These are phyloP conservation scores for Boeremia exigua DNA, from an alignment of 2,329 filamentous ascomycete genomes.

Conservation along the genomic window DNA sequence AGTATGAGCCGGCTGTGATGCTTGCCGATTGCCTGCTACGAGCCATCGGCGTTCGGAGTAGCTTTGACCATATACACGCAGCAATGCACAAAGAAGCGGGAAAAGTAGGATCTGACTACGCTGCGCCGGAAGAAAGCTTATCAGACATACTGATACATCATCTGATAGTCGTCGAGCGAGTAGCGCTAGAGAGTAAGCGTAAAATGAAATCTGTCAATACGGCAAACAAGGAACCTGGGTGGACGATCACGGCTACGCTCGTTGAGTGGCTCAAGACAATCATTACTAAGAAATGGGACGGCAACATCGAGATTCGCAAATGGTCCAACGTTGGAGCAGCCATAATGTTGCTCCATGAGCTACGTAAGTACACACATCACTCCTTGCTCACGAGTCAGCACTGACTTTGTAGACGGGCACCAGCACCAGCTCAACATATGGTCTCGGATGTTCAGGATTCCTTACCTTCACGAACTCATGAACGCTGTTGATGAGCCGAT, in stretches of 20 bases:
- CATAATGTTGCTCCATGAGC: slow-evolving; percentile 72
- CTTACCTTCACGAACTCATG: slow-evolving; percentile 77
- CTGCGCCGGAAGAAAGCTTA: slow-evolving; percentile 6
- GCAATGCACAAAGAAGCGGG: slow-evolving; percentile 14
- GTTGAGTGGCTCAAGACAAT: slow-evolving; percentile 78
- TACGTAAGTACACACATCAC: slow-evolving; percentile 59
- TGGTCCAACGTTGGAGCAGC: slow-evolving; percentile 79
- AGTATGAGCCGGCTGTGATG: slow-evolving; percentile 59
- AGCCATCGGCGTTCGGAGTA: slow-evolving; percentile 57
- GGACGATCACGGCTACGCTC: slow-evolving; percentile 45
- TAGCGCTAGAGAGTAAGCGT: slow-evolving; percentile 29
- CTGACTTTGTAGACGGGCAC: slow-evolving; percentile 32
- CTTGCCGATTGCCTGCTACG: slow-evolving; percentile 57
- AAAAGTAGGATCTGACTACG: neutral
- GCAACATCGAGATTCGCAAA: slow-evolving; percentile 70
- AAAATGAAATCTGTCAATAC: slow-evolving; percentile 23
- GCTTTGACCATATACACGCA: slow-evolving; percentile 57
- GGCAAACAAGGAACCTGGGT: slow-evolving; percentile 38
- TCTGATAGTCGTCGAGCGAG: slow-evolving; percentile 30
- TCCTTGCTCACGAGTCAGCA: neutral
- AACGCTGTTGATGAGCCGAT: slow-evolving; percentile 75
- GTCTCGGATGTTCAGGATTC: slow-evolving; percentile 71
- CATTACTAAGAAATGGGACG: slow-evolving; percentile 81
- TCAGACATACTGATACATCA: slow-evolving; percentile 33
- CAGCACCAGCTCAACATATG: slow-evolving; percentile 56